Conservation (phyloP, 441 rosid genomes). For the Aleurites moluccanus region DNA sequence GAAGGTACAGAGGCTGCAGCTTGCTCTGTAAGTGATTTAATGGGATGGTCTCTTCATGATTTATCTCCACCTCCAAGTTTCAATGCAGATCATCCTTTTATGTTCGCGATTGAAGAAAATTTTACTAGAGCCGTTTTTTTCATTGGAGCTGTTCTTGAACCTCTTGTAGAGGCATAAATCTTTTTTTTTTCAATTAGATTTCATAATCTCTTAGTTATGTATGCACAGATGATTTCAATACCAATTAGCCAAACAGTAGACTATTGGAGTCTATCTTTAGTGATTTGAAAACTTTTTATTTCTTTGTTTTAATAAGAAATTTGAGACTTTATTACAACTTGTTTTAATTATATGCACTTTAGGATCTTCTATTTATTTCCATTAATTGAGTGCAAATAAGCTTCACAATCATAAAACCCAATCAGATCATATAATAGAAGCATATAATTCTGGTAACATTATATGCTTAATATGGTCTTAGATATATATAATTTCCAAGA, state of each 20-base stretch:
- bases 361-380: not conserved
- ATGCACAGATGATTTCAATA: too few relatives aligned
- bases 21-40: not conserved
- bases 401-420: too few relatives aligned
- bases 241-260: too few relatives aligned
- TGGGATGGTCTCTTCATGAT: too few relatives aligned
- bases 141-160: conserved; percentile 2
- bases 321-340: too few relatives aligned
- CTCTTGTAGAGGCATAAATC: not conserved
- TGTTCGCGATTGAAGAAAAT: not conserved
- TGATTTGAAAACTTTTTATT: too few relatives aligned
- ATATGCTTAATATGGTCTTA: not conserved
- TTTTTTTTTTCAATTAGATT: too few relatives aligned
- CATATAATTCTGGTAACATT: not conserved
- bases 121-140: not conserved
- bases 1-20: conserved; percentile 18
- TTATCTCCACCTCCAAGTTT: not conserved
- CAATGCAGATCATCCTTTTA: conserved; percentile 1
- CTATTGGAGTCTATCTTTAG: too few relatives aligned
- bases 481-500: not conserved
- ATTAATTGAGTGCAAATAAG: not conserved
- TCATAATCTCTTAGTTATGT: too few relatives aligned
- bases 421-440: not conserved
- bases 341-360: too few relatives aligned
- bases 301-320: too few relatives aligned